Evolutionary conservation across 2,329 filamentous ascomycete genomes (phyloP), one percentile per base, ranked within the genome.

Genomic region (Fusarium virguliforme): DNA sequence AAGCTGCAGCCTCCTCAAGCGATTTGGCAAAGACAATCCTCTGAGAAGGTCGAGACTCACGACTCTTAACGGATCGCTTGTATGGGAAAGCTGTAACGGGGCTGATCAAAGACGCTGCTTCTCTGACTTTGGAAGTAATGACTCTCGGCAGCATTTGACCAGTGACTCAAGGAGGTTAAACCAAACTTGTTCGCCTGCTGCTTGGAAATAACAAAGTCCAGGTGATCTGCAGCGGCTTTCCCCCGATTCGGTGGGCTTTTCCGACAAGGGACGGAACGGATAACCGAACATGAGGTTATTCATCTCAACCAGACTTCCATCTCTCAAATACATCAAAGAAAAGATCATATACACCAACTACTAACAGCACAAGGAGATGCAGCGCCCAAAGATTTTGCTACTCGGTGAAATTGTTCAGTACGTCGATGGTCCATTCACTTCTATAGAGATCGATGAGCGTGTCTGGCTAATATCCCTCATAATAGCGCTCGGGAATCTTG

Each of bases 371-470:
- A 8, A 30, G 3, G 30, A 1, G 10, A 48, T 48, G 43, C 12
- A n/a, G 13, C 8, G 32, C 3, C 32, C 50, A 54, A 54, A 54
- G 32, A 6, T 35, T 10, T 9, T 54, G 4, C 13, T 54, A 4
- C 50, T 54, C 4, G 50, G 50, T 35, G 32, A 35, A 54, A 35
- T 54, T 18, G 5, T 35, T 2, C 50, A 54, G 50, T 54, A 54
- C 8, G 50, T 54, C 1, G 12, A 4, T 3, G 9, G 7, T 22
- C 15, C 28, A 26, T 13, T 3, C 22, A 6, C 30, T 54, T 37
- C 1, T 18, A 4, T 12, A n/a, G 18, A 30, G 13, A 48, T 48
- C 0, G 4, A 41, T 6, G 18, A 4, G 38, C 22, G 43, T 8
- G 7, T 53, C 4, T 12, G 24, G 10, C 50, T 24, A 54, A 35